phyloP scores from a whole-genome alignment of 495 filamentous ascomycete genomes.

The Penicillium maclennaniae region DNA sequence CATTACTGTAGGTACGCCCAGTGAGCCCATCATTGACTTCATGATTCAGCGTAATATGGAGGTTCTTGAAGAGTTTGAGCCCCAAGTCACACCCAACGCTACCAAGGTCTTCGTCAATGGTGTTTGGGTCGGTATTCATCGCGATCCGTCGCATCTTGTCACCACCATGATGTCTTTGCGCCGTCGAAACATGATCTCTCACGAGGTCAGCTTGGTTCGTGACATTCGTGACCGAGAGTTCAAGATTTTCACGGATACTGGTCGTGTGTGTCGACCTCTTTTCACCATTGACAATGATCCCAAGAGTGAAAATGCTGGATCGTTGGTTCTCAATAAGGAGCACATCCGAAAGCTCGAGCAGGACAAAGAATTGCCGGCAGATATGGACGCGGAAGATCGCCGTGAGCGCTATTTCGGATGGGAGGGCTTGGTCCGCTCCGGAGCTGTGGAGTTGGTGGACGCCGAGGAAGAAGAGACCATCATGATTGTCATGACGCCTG shows the following conservation, averaged over 20 bases:
- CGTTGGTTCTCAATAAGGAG: constrained; percentile 76
- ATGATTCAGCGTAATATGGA: constrained; percentile 95
- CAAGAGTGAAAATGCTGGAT: constrained; percentile 64
- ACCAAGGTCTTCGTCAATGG: constrained; percentile 98
- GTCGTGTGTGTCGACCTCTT: constrained; percentile 86
- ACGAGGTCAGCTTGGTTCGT: constrained; percentile 87
- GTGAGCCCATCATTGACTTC: constrained; percentile 87
- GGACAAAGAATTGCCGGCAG: constrained; percentile 58
- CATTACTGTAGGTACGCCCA: constrained; percentile 87
- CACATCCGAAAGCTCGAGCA: constrained; percentile 67
- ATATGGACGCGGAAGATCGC: constrained; percentile 52
- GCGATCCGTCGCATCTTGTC: constrained; percentile 77
- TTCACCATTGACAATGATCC: constrained; percentile 83
- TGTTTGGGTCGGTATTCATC: constrained; percentile 88
- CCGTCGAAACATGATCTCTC: constrained; percentile 69
- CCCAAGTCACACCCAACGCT: constrained; percentile 78
- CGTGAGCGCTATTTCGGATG: constrained; percentile 74
- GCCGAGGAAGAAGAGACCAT: constrained; percentile 97
- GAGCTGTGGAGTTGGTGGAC: constrained; percentile 91
- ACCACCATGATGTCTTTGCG: constrained; percentile 72
- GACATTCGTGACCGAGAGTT: constrained; percentile 97
- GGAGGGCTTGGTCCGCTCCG: constrained; percentile 73
- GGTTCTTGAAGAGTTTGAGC: constrained; percentile 92
- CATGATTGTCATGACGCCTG: constrained; percentile 98
- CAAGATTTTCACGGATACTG: constrained; percentile 97